Evolutionary conservation across 2,329 filamentous ascomycete species (phyloP), one percentile per base, ranked within the genome.

Genomic region (Aspergillus clavatus): DNA sequence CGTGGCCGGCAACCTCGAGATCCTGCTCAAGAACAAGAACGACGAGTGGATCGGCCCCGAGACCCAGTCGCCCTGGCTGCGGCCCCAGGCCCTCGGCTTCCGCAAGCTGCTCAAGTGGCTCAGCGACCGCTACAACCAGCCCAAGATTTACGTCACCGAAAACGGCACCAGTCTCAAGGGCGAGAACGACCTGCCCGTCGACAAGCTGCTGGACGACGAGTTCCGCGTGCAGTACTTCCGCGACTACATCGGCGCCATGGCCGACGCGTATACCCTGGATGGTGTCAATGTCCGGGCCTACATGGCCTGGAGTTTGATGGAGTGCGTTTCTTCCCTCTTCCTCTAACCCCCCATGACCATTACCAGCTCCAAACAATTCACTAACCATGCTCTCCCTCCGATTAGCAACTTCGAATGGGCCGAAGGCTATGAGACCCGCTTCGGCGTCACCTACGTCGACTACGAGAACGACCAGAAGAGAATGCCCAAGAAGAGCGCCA

Each of bases 391-490:
- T 46, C 14, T 47, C 28, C 38, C 38, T 48, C 31, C 24, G 27
- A 45, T 14, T 58, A 80, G 77, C 69, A 91, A 91, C 73, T 91
- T 91, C 59, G 87, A 91, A 69, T 91, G 87, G 87, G 86, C 88
- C n/a, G 88, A 94, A 65, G 88, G 88, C 8, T 95, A 91, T 62
- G 83, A 87, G 71, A 93, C 87, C 35, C 79, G 88, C 31, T 94
- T 94, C 59, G 88, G 88, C 21, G 87, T 89, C 45, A 87, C 84
- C 5, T 93, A 78, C 63, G 87, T 94, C 42, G 87, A 94, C 69
- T 94, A 93, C 65, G 61, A 80, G 57, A 80, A 87, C 54, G 83
- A 81, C 19, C 89, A 94, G 75, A 87, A 84, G 73, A 76, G 88
- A 41, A 78, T 83, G 55, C 83, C 88, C 29, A 95, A 95, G 79